A percentile compares a stretch with the other conserved stretches of the same genome.
Conservation (phyloP, 352 stramenopile genomes). For the Pythium vanterpoolii region DNA sequence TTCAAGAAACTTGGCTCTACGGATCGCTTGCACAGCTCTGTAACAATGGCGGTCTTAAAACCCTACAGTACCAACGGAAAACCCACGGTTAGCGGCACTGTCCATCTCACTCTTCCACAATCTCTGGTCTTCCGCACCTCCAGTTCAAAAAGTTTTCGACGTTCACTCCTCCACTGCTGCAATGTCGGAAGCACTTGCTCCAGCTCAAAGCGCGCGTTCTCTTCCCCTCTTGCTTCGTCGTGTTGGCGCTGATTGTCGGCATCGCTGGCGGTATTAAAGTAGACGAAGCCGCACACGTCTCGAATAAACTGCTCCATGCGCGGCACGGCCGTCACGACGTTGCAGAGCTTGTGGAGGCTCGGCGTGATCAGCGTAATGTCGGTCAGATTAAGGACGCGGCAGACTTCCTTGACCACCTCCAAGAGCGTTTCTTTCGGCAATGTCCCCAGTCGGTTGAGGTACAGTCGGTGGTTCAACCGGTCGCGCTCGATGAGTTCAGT, state of each 20-base stretch:
- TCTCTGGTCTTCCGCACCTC: constrained; percentile 29
- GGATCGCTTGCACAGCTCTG: constrained; percentile 58
- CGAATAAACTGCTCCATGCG: constrained; percentile 87
- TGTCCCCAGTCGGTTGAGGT: constrained; percentile 72
- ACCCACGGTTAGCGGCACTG: not conserved
- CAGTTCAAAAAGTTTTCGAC: constrained; percentile 52
- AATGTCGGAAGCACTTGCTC: constrained; percentile 72
- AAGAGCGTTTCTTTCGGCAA: constrained; percentile 73
- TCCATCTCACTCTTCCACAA: not conserved
- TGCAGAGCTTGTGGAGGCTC: constrained; percentile 78
- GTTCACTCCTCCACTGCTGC: constrained; percentile 61
- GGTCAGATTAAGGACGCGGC: constrained; percentile 69
- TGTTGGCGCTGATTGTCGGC: constrained; percentile 13
- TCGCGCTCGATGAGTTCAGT: constrained; percentile 78
- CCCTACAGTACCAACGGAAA: constrained; percentile 10
- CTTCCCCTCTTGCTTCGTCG: too few relatives aligned
- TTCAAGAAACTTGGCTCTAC: constrained; percentile 42
- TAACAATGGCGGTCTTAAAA: constrained; percentile 57
- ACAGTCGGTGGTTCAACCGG: constrained; percentile 70
- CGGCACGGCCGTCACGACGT: constrained; percentile 72
- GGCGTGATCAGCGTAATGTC: constrained; percentile 81
- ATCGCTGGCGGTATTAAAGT: constrained; percentile 34
- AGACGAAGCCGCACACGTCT: constrained; percentile 78
- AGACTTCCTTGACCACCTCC: constrained; percentile 85
- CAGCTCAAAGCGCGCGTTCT: constrained; percentile 46